Percentiles rank a stretch among this genome's conserved stretches.
phyloP scores from a whole-genome alignment of 805 yeast genomes.

The Saccharomycopsis sp. region DNA sequence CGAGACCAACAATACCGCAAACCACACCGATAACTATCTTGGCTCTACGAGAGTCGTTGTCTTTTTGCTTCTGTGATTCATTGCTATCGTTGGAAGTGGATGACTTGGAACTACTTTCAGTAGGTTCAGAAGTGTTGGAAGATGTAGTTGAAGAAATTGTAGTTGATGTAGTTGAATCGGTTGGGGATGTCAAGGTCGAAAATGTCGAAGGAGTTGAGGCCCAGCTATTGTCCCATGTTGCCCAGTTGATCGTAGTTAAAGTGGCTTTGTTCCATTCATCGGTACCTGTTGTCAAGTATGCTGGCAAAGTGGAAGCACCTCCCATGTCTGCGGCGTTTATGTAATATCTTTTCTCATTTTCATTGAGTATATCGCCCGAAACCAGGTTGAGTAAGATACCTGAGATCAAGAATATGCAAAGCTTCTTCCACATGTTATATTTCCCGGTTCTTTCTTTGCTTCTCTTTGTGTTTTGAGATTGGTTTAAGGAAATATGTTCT shows the following conservation, averaged over 20 bases:
- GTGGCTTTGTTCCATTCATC: constrained; percentile 20
- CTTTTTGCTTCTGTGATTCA: not conserved
- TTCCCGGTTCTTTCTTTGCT: too few relatives aligned
- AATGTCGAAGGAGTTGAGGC: constrained; percentile 7
- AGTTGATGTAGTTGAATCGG: constrained; percentile 6
- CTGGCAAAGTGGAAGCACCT: constrained; percentile 19
- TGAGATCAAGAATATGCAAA: not conserved
- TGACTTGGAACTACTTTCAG: not conserved
- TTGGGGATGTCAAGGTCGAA: constrained; percentile 2
- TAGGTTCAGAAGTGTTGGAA: not conserved
- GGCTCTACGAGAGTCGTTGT: constrained; percentile 6
- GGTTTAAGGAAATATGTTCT: too few relatives aligned
- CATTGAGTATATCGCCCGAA: too few relatives aligned
- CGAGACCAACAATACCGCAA: constrained; percentile 17
- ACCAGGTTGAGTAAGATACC: not conserved
- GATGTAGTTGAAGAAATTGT: constrained; percentile 8
- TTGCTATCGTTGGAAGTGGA: not conserved
- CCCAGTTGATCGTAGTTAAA: constrained; percentile 18
- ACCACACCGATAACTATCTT: constrained; percentile 20
- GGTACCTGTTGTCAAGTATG: constrained; percentile 20
- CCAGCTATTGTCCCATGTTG: constrained; percentile 16
- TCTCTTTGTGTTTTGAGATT: too few relatives aligned
- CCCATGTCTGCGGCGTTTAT: constrained; percentile 17
- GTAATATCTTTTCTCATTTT: constrained; percentile 15
- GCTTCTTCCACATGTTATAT: not conserved